Evolutionary conservation across 805 yeast species (phyloP).

Genomic region (Debaryomyces hansenii): DNA sequence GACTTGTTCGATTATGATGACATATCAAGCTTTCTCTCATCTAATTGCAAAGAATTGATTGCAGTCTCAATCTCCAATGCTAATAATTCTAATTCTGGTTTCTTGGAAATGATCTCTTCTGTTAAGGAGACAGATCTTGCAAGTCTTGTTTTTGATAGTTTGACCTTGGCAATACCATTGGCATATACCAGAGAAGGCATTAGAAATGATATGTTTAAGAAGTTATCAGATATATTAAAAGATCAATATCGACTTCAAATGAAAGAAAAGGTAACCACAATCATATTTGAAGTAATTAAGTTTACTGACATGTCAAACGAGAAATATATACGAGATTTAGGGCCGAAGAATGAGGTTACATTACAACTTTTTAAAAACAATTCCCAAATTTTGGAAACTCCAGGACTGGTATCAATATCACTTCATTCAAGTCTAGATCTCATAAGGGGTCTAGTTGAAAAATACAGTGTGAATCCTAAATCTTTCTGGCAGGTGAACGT

Average conservation of each 20-base stretch:
- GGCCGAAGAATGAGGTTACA: background rate
- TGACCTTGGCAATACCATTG: conserved; percentile 44
- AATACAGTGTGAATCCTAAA: conserved; percentile 12
- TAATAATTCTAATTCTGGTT: conserved; percentile 10
- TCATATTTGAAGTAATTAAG: conserved; percentile 36
- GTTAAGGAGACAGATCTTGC: conserved; percentile 11
- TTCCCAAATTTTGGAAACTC: conserved; percentile 4
- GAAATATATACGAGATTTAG: background rate
- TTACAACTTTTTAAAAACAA: background rate
- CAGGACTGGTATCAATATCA: conserved; percentile 18
- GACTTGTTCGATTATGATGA: conserved; percentile 36
- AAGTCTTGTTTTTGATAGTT: conserved; percentile 27
- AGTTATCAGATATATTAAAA: conserved; percentile 13
- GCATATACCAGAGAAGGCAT: conserved; percentile 42
- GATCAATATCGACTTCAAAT: conserved; percentile 20
- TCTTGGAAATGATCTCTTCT: conserved; percentile 13
- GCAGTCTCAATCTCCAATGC: conserved; percentile 29
- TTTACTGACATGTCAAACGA: conserved; percentile 42
- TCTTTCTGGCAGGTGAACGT: conserved; percentile 35
- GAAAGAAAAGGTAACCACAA: conserved; percentile 25
- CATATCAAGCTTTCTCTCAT: conserved; percentile 26
- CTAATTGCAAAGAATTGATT: conserved; percentile 36
- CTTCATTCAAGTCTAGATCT: conserved; percentile 26
- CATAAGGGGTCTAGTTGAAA: conserved; percentile 20
- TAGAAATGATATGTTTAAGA: conserved; percentile 29